Conservation (phyloP, 116 monocot genomes). For the Phalaenopsis hybrid region DNA sequence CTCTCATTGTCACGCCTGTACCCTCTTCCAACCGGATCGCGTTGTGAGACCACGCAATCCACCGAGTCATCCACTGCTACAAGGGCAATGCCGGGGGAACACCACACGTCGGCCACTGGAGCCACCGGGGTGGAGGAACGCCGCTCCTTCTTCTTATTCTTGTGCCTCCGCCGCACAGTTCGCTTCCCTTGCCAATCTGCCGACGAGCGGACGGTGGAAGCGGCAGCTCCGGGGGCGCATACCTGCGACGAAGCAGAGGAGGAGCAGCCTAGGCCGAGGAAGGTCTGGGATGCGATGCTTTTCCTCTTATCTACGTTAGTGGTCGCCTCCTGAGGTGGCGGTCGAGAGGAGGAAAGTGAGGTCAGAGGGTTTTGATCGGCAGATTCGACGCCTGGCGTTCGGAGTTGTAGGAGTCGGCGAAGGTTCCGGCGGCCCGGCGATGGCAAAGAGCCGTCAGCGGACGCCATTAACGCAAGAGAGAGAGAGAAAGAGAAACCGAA, state of each 20-base stretch:
- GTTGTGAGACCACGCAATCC: conserved; percentile 4
- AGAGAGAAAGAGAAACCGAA: too few relatives aligned
- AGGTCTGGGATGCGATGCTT: not conserved
- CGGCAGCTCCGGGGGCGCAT: not conserved
- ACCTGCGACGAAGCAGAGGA: not conserved
- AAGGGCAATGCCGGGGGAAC: conserved; percentile 1
- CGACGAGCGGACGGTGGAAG: conserved; percentile 2
- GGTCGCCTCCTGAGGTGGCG: not conserved
- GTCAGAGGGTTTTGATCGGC: not conserved
- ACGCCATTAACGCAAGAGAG: not conserved
- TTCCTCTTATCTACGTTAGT: not conserved
- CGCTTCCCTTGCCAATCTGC: not conserved
- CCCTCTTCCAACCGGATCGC: conserved; percentile 1
- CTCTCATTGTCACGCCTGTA: not conserved
- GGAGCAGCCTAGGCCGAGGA: not conserved
- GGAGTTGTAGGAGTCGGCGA: not conserved
- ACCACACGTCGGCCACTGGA: not conserved
- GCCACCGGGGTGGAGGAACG: not conserved
- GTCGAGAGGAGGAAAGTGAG: not conserved
- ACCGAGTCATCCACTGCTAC: not conserved
- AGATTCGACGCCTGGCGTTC: not conserved
- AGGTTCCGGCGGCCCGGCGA: not conserved
- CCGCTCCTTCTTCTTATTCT: conserved; percentile 1
- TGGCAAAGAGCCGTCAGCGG: not conserved
- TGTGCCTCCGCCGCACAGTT: not conserved